These are phyloP conservation scores for Arthroderma sp. DNA, from an alignment of 2,329 filamentous ascomycete species.

Conservation along the genomic window DNA sequence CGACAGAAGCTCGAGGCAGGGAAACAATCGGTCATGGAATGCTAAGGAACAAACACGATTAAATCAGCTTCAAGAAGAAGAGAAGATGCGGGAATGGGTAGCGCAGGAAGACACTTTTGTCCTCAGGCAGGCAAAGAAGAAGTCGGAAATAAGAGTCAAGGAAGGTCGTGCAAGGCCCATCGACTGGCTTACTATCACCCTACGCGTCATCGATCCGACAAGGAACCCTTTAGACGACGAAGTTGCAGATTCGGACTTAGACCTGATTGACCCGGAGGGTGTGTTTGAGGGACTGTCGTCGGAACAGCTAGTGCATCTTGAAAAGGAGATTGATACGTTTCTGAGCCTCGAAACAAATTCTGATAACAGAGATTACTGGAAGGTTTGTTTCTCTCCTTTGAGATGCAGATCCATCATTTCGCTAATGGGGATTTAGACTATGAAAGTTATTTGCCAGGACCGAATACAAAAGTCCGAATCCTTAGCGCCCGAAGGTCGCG, in stretches of 20 bases:
- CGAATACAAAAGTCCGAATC: conserved; percentile 53
- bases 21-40: conserved; percentile 12
- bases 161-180: conserved; percentile 84
- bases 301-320: conserved; percentile 58
- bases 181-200: conserved; percentile 82
- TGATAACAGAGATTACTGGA: conserved; percentile 81
- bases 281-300: conserved; percentile 62
- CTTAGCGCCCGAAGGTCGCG: conserved; percentile 52
- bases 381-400: conserved; percentile 29
- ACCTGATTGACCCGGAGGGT: conserved; percentile 66
- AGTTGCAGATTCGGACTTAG: conserved; percentile 60
- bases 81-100: conserved; percentile 71
- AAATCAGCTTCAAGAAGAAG: conserved; percentile 55
- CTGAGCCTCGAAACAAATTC: conserved; percentile 64
- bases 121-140: conserved; percentile 92
- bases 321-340: conserved; percentile 71
- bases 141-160: conserved; percentile 85
- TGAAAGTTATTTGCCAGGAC: conserved; percentile 73
- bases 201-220: conserved; percentile 76
- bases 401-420: conserved; percentile 9
- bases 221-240: conserved; percentile 73
- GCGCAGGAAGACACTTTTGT: conserved; percentile 94
- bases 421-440: conserved; percentile 40
- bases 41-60: conserved; percentile 33
- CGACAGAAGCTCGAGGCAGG: conserved; percentile 14